Evolutionary conservation across 331 rosid species (phyloP), one percentile per base, ranked within the genome.

Genomic region (Malus hybrid): DNA sequence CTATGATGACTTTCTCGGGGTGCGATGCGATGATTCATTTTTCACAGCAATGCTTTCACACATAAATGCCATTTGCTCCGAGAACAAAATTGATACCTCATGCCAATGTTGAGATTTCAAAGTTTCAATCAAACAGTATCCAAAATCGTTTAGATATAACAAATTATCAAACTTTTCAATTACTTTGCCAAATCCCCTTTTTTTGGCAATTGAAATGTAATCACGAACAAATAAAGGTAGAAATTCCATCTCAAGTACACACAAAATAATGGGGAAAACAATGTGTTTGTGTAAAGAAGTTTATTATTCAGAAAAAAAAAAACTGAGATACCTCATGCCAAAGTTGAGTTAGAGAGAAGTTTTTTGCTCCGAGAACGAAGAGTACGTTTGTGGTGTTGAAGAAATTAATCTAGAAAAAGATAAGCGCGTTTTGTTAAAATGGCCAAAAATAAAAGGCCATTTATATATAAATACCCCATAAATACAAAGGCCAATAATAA

Each of bases 301-400:
- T 16, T 52, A 14, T 5, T 5, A 52, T 52, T 52, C 18, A 16
- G 22, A 24, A 24, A 24, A 28, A 28, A 28, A 54, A 54, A 4
- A 52, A 13, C 52, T 44, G 52, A 9, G 68, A n/a, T 66, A 36
- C 54, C 77, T 73, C 77, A 73, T 73, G 69, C 77, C 70, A 62
- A 44, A 10, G 16, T 27, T 22, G 69, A 73, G 44, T 59, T 42
- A 8, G 67, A 59, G 68, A 73, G 39, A 73, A 57, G 24, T 24
- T 57, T 57, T 73, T 72, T 34, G 56, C 63, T 56, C 18, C 27
- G 66, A 33, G 33, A 55, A 33, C 6, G 75, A 33, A 6, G 66
- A 71, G 50, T 55, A 32, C 13, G 44, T 33, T 7, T 56, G 46
- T 20, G 56, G 6, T 56, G 36, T 57, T 34, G 7, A 5, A 71